Evolutionary conservation across 352 stramenopile genomes (phyloP).

Genomic region (Globisporangium okanoganense): DNA sequence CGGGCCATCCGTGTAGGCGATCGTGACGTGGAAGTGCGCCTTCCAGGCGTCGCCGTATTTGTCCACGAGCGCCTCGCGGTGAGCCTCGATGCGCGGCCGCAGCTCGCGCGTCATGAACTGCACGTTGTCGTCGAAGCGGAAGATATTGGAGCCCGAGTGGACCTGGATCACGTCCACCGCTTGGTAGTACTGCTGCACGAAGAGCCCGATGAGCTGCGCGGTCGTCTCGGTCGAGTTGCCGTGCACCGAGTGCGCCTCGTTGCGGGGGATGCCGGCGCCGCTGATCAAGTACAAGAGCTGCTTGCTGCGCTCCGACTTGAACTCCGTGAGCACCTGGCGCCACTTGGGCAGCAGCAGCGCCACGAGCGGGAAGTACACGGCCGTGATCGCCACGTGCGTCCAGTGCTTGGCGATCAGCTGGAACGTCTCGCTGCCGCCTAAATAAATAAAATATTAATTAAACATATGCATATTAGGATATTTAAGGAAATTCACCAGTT

Average conservation of each 20-base stretch:
- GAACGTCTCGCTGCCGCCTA: slow-evolving; percentile 48
- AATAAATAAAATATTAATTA: too few species aligned
- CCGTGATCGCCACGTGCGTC: slow-evolving; percentile 65
- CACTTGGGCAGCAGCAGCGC: slow-evolving; percentile 93
- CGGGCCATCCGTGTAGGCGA: slow-evolving; percentile 96
- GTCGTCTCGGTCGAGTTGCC: slow-evolving; percentile 96
- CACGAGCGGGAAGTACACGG: slow-evolving; percentile 95
- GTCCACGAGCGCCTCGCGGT: slow-evolving; percentile 92
- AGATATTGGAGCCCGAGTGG: slow-evolving; percentile 96
- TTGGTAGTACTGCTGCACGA: slow-evolving; percentile 90
- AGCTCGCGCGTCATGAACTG: slow-evolving; percentile 96
- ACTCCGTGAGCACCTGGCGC: slow-evolving; percentile 73
- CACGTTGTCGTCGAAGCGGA: slow-evolving; percentile 95
- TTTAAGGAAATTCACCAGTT: too few species aligned
- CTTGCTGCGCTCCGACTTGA: slow-evolving; percentile 75
- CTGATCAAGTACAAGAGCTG: slow-evolving; percentile 96
- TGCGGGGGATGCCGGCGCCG: slow-evolving; percentile 94
- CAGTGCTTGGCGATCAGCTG: slow-evolving; percentile 63
- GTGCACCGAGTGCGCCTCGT: slow-evolving; percentile 87
- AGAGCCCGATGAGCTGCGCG: slow-evolving; percentile 90
- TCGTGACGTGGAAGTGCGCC: slow-evolving; percentile 94
- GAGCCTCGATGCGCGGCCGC: slow-evolving; percentile 91
- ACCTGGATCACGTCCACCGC: slow-evolving; percentile 93
- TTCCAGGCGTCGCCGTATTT: slow-evolving; percentile 91
- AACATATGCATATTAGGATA: neutral